Percentiles rank a stretch among this genome's conserved stretches.
Conservation (phyloP, 225 moss, liverwort and hornwort species). For the Polytrichum commune region DNA sequence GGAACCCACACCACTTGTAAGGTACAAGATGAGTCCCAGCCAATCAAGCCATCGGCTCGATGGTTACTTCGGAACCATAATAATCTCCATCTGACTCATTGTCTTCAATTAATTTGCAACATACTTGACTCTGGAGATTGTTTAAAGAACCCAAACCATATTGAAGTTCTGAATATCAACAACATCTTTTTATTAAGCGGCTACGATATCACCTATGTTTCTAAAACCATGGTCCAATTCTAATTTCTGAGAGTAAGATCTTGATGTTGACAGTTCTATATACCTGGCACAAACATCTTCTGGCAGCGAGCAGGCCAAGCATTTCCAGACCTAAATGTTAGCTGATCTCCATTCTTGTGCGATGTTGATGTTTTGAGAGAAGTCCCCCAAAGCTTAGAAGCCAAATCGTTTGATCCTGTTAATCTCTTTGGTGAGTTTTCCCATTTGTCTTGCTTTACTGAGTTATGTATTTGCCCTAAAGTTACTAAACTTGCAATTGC, state of each 20-base stretch:
- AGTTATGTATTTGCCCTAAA: conserved; percentile 8
- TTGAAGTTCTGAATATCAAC: neutral
- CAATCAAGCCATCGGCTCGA: no score
- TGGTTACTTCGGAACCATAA: no score
- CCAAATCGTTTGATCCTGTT: conserved; percentile 7
- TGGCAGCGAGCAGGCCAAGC: conserved; percentile 37
- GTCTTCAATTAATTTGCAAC: neutral
- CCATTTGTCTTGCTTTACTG: conserved; percentile 22
- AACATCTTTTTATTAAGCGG: neutral
- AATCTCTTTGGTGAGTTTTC: conserved; percentile 16
- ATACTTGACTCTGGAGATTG: neutral
- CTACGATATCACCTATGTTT: neutral
- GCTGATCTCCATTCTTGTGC: conserved; percentile 16
- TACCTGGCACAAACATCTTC: conserved; percentile 97
- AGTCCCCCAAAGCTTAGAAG: conserved; percentile 29
- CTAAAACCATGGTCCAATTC: neutral
- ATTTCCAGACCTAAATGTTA: conserved; percentile 26
- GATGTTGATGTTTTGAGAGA: conserved; percentile 12
- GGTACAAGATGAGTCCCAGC: no score
- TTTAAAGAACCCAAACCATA: neutral
- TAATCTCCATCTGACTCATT: neutral
- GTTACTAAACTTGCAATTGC: conserved; percentile 27
- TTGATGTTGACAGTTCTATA: conserved; percentile 8
- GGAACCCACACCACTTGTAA: no score
- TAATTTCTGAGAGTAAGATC: neutral